Evolutionary conservation across 257 asterid genomes (phyloP), one percentile per base, ranked within the genome.

Genomic region (Solanum bulbocastanum): DNA sequence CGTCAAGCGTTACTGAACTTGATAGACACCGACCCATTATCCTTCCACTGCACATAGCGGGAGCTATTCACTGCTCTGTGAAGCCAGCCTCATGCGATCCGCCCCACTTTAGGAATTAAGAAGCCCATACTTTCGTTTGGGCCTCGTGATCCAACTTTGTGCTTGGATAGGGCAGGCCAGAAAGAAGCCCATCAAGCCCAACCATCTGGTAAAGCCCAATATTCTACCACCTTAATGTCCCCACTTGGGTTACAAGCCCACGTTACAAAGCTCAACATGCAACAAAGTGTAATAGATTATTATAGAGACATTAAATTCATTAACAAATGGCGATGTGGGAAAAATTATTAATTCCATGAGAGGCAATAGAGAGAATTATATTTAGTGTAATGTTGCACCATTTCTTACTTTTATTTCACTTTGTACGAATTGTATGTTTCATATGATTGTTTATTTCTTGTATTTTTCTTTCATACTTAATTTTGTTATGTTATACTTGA

Each of bases 281-380:
- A 14, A 0, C 0, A 0, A 0, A 6, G 42, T 2, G 2, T 33
- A 2, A 32, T 1, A 8, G 8, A 33, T 16, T 32, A 4, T 71
- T 16, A 16, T 16, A 16, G 9, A 69, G 22, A 3, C 76, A 8
- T 32, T 1, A 30, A 71, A 33, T 8, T 71, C 7, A 8, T 71
- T 71, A 18, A 8, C 14, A 16, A 3, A 71, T 18, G n/a, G 1
- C 42, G 14, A 16, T 33, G 42, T 33, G 78, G 78, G 25, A 33
- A 71, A 16, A 56, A 7, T 16, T 71, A 25, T 36, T 16, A 23
- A 33, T 9, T 52, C 11, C 66, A 7, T 56, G 66, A 52, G 62
- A 16, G 23, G 23, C 10, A 52, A 52, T 18, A 16, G 9, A 16
- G 62, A 52, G n/a, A 18, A 18, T 52, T 6, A 18, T 18, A 52